Base-by-base conservation (phyloP, 1,284 basidiomycete genomes). In the Chondrostereum purpureum region DNA sequence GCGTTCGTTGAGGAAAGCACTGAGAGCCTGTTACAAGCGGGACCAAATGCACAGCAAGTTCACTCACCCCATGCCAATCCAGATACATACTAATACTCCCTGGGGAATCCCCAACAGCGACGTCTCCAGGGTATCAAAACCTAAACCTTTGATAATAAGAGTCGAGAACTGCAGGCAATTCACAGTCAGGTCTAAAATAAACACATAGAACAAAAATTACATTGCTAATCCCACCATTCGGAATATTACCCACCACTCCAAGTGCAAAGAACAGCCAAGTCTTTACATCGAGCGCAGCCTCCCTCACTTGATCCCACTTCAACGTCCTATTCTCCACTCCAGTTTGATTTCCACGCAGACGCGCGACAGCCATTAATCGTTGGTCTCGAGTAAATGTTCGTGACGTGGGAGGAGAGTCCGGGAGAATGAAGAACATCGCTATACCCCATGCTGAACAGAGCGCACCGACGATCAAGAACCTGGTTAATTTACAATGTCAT, bases 91-190 rank as follows among this genome's bases (percentile, higher is more conserved):
- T 4, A 55, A 33, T 13, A 44, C 50, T 8, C 55, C 68, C 40
- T 60, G 57, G 20, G 67, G 62, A 39, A 64, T 64, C 38, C 64
- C 51, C 3, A 70, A 57, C 0, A 71, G 57, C 1, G 66, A 60
- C 2, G 69, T 69, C 46, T 69, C 60, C 4, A 63, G 51, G 2
- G 56, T 57, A 13, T 57, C 57, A 54, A 67, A 71, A 6, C 68
- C 67, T 43, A 69, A 58, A 6, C 59, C 58, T 24, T 59, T 58
- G 50, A 67, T 64, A 46, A 70, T 68, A 19, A 68, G 53, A 2
- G 56, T 58, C 12, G 48, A 49, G 40, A 55, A 56, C 47, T 53
- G 41, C 6, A n/a, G 39, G 11, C 14, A 12, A 36, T 11, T n/a
- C 13, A 22, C n/a, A 12, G 13, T 12, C 17, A 27, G 8, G 20